Conservation (phyloP, 345 rosid species). For the Populus alba region DNA sequence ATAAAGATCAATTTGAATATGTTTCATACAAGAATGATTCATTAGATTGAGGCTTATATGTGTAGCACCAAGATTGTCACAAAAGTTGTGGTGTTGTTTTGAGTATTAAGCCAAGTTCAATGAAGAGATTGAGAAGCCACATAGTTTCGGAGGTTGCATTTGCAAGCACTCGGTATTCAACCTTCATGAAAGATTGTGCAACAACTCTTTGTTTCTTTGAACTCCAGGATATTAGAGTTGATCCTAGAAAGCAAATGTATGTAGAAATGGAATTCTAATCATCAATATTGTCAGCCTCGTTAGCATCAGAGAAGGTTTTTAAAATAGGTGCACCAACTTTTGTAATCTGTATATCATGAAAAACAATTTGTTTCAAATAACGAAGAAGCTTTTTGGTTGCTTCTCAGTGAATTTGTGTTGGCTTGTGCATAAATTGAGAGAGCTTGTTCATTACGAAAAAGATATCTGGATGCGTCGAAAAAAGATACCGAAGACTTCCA, state of each 20-base stretch:
- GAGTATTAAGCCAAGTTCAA: no score
- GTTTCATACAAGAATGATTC: background rate
- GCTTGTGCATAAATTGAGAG: background rate
- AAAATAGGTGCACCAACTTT: no score
- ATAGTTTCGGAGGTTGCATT: background rate
- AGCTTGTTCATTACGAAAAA: no score
- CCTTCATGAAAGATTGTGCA: background rate
- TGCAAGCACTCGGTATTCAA: background rate
- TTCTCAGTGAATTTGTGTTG: background rate
- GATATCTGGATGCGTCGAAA: rapidly evolving
- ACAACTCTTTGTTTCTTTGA: background rate
- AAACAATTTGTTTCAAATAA: no score
- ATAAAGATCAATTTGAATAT: background rate
- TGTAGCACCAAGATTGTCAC: background rate
- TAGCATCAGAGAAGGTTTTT: background rate
- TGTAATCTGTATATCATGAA: background rate
- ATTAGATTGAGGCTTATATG: background rate
- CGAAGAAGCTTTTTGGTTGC: background rate
- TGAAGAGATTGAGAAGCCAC: background rate
- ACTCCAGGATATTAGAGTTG: rapidly evolving
- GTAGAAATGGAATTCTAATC: background rate
- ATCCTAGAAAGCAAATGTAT: background rate
- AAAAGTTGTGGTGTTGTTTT: no score
- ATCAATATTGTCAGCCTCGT: background rate
- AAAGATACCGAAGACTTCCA: background rate